Base-by-base conservation (phyloP, 495 filamentous ascomycete genomes). In the Thermothielavioides terrestris region DNA sequence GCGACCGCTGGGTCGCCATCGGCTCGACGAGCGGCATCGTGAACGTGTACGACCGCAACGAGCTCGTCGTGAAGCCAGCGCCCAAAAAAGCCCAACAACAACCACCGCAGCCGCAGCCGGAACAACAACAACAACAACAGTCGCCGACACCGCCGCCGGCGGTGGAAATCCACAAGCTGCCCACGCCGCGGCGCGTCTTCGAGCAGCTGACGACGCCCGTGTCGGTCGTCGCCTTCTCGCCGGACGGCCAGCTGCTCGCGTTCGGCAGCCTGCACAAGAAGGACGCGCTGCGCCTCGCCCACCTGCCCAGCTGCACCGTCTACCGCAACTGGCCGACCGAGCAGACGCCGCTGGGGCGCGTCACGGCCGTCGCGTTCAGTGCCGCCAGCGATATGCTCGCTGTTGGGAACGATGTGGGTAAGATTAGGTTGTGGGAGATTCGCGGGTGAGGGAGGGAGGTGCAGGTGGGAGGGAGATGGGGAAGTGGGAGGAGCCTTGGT, bases 251-350 rank as follows among this genome's bases (percentile, higher is more conserved):
- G 68, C 66, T 97, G 49, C 63, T 98, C 51, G 87, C 78, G 5
- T 86, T 96, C 72, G 84, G 80, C 15, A 91, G 85, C 65, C 77
- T 77, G 38, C 86, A 80, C 72, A 94, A 95, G 73, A 84, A 84
- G 53, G 88, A 97, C 73, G 86, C 89, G 2, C 62, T 98, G 63
- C 73, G 86, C 65, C 67, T 98, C 56, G 89, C 92, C 30, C 92
- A 98, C 66, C 69, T 98, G 56, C 91, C 91, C 1, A 86, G 78
- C 50, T 94, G 88, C 63, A 94, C 89, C 2, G 89, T 96, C 14
- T 98, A 92, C 73, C 80, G 80, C 58, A 97, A 98, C 67, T 98
- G 92, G 92, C 92, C 92, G 18, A 98, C 92, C 34, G 77, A 78
- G 32, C 79, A 82, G 64, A 98, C 92, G 46, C 91, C 94, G 9